A percentile compares a stretch with the other conserved stretches of the same genome.
Evolutionary conservation across 108 stramenopile genomes (phyloP).

Genomic region (Stephanodiscus triporus): DNA sequence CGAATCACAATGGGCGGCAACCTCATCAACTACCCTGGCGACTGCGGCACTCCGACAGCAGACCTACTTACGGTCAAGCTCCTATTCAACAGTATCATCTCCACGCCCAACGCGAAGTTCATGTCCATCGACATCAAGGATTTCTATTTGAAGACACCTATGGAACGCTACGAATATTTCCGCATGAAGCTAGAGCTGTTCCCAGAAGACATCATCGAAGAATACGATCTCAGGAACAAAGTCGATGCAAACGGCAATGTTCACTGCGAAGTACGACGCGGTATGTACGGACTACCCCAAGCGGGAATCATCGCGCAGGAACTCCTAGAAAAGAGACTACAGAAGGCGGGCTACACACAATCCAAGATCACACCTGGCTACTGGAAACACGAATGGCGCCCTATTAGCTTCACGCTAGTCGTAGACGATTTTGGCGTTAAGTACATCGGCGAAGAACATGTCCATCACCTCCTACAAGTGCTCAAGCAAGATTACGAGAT

Average conservation of each 20-base stretch:
- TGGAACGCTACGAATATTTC: constrained; percentile 44
- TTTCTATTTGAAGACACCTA: constrained; percentile 47
- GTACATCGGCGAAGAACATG: constrained; percentile 12
- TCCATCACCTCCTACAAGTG: constrained; percentile 31
- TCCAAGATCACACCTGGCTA: constrained; percentile 28
- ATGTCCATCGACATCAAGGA: constrained; percentile 49
- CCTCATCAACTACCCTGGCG: too few species aligned
- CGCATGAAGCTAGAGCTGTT: too few species aligned
- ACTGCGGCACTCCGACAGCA: too few species aligned
- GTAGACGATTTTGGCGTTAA: constrained; percentile 58
- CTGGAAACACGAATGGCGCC: constrained; percentile 26
- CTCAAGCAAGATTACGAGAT: constrained; percentile 29
- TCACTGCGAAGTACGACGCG: too few species aligned
- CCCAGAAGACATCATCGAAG: too few species aligned
- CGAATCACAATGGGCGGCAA: too few species aligned
- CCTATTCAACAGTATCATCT: constrained; percentile 46
- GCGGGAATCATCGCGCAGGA: too few species aligned
- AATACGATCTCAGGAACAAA: too few species aligned
- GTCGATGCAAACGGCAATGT: too few species aligned
- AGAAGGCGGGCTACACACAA: constrained; percentile 12
- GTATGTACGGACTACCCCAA: too few species aligned
- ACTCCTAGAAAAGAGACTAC: constrained; percentile 17
- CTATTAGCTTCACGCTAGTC: constrained; percentile 38
- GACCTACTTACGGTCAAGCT: too few species aligned
- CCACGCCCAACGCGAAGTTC: constrained; percentile 10